Conservation (phyloP, 805 yeast species). For the Danielozyma ontarioensis region DNA sequence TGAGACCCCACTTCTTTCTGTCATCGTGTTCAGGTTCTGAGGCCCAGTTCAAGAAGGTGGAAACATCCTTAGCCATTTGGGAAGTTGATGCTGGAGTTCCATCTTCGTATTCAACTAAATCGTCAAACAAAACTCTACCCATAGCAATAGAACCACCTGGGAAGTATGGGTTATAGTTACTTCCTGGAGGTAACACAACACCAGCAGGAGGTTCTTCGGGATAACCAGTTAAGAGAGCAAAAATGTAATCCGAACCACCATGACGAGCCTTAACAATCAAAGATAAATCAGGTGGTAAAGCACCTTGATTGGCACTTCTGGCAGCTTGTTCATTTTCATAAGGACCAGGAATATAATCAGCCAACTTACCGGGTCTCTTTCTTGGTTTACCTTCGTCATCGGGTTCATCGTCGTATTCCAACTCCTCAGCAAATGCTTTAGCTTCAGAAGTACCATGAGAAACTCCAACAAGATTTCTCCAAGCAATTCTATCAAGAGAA, state of each 20-base stretch:
- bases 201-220: conserved; percentile 99
- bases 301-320: conserved; percentile 99
- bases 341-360: conserved; percentile 93
- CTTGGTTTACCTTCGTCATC: conserved; percentile 96
- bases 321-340: conserved; percentile 99
- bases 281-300: conserved; percentile 96
- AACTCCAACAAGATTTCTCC: conserved; percentile 98
- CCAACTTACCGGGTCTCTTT: conserved; percentile 96
- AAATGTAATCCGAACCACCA: conserved; percentile 95
- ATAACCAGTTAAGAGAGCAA: conserved; percentile 93
- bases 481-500: conserved; percentile 92
- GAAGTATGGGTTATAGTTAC: conserved; percentile 99
- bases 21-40: conserved; percentile 98
- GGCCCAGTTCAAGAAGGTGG: conserved; percentile 96
- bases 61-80: conserved; percentile 99
- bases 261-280: conserved; percentile 98
- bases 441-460: conserved; percentile 89
- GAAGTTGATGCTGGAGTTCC: conserved; percentile 98
- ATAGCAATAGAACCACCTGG: conserved; percentile 99
- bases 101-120: conserved; percentile 95
- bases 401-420: conserved; percentile 95
- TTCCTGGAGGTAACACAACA: conserved; percentile 84
- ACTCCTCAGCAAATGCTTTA: conserved; percentile 90
- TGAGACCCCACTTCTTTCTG: conserved; percentile 93
- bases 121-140: conserved; percentile 98